A percentile compares a stretch with the other conserved stretches of the same genome.
phyloP scores from a whole-genome alignment of 129 eudicot species.

The Dittrichia graveolens region DNA sequence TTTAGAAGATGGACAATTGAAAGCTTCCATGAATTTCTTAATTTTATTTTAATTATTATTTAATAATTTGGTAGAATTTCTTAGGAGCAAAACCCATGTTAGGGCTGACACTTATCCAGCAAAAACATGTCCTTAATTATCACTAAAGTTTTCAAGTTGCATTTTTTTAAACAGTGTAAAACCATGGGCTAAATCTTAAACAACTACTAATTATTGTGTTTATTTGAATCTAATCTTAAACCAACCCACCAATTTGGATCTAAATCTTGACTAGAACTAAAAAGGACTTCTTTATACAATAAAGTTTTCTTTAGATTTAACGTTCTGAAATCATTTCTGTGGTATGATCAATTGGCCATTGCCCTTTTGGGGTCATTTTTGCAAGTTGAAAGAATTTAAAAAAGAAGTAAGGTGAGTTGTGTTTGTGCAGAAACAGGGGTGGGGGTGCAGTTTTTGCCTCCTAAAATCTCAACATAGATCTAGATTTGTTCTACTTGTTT shows the following conservation, averaged over 20 bases:
- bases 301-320: neutral
- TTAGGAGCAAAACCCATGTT: slow-evolving; percentile 44
- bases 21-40: slow-evolving; percentile 37
- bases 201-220: slow-evolving; percentile 23
- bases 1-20: slow-evolving; percentile 29
- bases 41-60: slow-evolving; percentile 6
- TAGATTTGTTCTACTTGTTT: slow-evolving; percentile 31
- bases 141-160: slow-evolving; percentile 32
- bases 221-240: slow-evolving; percentile 25
- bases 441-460: slow-evolving; percentile 41
- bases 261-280: slow-evolving; percentile 29
- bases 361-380: slow-evolving; percentile 20
- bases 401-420: slow-evolving; percentile 29
- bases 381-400: slow-evolving; percentile 31
- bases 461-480: slow-evolving; percentile 28
- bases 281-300: slow-evolving; percentile 18
- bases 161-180: slow-evolving; percentile 17
- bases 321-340: slow-evolving; percentile 16
- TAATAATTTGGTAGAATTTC: slow-evolving; percentile 22
- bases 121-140: slow-evolving; percentile 36
- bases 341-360: slow-evolving; percentile 17
- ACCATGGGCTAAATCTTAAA: slow-evolving; percentile 41
- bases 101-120: slow-evolving; percentile 48
- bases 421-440: slow-evolving; percentile 26
- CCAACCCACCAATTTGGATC: slow-evolving; percentile 15